Evolutionary conservation across 495 filamentous ascomycete species (phyloP).

Genomic region (Aspergillus taichungensis): DNA sequence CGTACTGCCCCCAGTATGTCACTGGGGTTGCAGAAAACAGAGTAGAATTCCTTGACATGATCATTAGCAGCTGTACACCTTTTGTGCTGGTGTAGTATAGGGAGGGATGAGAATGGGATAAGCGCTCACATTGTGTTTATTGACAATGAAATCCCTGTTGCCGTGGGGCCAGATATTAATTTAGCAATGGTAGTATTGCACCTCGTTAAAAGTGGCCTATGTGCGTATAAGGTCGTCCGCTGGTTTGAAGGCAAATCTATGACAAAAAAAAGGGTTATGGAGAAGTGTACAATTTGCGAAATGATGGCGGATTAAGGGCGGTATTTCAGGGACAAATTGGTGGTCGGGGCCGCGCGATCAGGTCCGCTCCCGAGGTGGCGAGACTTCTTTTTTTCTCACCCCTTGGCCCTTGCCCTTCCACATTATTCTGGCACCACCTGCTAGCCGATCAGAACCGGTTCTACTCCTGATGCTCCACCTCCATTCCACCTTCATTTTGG

Average conservation of each 20-base stretch:
- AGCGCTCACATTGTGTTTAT: slow-evolving; percentile 5
- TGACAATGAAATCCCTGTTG: background rate
- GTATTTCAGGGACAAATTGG: slow-evolving; percentile 17
- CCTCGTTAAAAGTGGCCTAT: no score
- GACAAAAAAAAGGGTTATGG: background rate
- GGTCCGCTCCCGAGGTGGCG: slow-evolving; percentile 34
- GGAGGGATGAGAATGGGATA: background rate
- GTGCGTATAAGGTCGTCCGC: no score
- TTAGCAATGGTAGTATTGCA: background rate
- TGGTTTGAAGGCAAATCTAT: no score
- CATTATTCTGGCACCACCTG: slow-evolving; percentile 26
- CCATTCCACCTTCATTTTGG: background rate
- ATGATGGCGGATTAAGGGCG: background rate
- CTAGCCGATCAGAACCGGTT: slow-evolving; percentile 26
- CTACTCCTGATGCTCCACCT: slow-evolving; percentile 3
- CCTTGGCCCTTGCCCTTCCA: slow-evolving; percentile 14
- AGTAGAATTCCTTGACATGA: slow-evolving; percentile 45
- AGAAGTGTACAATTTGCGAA: background rate
- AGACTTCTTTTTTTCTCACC: slow-evolving; percentile 21
- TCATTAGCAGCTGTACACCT: background rate
- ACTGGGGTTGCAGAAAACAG: slow-evolving; percentile 40
- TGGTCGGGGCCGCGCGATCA: slow-evolving; percentile 8
- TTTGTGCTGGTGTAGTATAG: background rate
- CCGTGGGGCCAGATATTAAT: background rate
- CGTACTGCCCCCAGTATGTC: slow-evolving; percentile 73